phyloP scores from a whole-genome alignment of 164 flowering plant species.

The Tetrastigma voinierianum region DNA sequence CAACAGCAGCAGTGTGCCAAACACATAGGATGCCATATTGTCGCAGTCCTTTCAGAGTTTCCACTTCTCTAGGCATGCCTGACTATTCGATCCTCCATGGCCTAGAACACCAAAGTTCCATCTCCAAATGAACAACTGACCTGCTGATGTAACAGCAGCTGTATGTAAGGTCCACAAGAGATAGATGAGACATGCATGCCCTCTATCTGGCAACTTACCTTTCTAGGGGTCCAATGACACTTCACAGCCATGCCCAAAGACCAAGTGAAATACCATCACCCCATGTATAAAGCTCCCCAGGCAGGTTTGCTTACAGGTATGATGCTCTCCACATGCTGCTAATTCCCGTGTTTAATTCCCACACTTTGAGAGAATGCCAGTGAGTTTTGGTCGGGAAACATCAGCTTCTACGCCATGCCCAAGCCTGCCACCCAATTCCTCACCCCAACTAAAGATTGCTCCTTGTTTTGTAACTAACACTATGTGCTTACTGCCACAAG shows the following conservation, averaged over 20 bases:
- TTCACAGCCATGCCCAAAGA: conserved; percentile 79
- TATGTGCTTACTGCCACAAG: conserved; percentile 86
- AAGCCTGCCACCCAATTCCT: conserved; percentile 91
- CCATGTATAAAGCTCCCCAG: conserved; percentile 94
- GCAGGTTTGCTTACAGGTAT: conserved; percentile 75
- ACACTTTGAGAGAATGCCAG: conserved; percentile 60
- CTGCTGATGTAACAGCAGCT: conserved; percentile 71
- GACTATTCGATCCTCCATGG: conserved; percentile 71
- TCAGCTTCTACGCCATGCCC: conserved; percentile 87
- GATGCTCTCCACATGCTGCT: conserved; percentile 91
- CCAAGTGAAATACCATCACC: conserved; percentile 79
- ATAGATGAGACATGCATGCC: conserved; percentile 63
- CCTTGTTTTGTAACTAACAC: conserved; percentile 81
- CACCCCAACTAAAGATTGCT: conserved; percentile 92
- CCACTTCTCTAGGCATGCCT: conserved; percentile 72
- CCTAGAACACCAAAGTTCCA: conserved; percentile 96
- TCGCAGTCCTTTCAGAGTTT: conserved; percentile 61
- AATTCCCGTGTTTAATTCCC: conserved; percentile 66
- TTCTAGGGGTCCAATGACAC: conserved; percentile 87
- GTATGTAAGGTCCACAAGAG: conserved; percentile 98
- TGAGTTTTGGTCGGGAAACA: conserved; percentile 66
- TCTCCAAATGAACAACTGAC: conserved; percentile 91
- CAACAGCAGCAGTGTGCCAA: conserved; percentile 95
- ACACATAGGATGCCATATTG: conserved; percentile 79
- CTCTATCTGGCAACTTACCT: conserved; percentile 60